These are phyloP conservation scores for Hymenoscyphus fructigenus DNA, from an alignment of 2,329 filamentous ascomycete genomes.

Conservation along the genomic window DNA sequence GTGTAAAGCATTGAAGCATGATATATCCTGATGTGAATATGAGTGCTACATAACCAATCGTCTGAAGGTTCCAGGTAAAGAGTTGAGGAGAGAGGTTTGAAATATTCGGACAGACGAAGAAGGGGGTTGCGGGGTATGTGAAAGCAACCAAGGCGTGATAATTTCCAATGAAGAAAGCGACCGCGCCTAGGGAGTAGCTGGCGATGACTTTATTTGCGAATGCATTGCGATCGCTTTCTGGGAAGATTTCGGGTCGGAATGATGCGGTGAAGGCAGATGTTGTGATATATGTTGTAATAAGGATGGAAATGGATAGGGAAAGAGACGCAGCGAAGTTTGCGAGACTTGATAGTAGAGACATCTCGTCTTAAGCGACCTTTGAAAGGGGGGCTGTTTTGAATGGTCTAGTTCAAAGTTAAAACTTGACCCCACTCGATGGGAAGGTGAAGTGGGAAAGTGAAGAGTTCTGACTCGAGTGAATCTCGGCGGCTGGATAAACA, in stretches of 20 bases:
- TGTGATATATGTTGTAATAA: conserved; percentile 8
- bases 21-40: conserved; percentile 39
- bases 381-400: not conserved
- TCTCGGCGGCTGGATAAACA: not conserved
- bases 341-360: conserved; percentile 4
- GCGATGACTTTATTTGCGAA: not conserved
- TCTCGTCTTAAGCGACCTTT: conserved; percentile 1
- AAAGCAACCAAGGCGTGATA: not conserved
- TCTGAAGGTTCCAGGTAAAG: not conserved
- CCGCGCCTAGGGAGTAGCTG: not conserved
- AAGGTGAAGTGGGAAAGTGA: not conserved
- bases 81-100: not conserved
- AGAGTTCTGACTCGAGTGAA: not conserved
- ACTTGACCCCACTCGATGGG: not conserved
- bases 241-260: not conserved
- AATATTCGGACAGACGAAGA: conserved; percentile 1
- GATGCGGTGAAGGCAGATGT: conserved; percentile 5
- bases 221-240: not conserved
- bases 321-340: not conserved
- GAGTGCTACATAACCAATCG: conserved; percentile 24
- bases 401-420: conserved; percentile 1
- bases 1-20: conserved; percentile 35
- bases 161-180: conserved; percentile 5
- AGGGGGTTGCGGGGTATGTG: not conserved
- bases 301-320: conserved; percentile 4